Conservation (phyloP, 2,329 filamentous ascomycete species). For the Exserohilum turcica region DNA sequence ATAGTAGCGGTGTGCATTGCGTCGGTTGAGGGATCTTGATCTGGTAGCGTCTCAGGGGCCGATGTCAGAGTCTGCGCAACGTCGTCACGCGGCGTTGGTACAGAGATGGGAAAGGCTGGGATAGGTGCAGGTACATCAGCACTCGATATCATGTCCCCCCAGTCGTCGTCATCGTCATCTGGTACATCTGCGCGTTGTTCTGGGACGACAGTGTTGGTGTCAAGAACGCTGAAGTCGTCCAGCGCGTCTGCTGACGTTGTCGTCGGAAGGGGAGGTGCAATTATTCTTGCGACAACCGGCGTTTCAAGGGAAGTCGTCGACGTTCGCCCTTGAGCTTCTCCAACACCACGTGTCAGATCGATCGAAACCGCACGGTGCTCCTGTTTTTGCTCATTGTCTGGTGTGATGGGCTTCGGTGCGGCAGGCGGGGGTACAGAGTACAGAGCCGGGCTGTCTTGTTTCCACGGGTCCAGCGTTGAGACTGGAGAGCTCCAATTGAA, state of each 20-base stretch:
- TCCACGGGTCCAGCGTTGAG: slow-evolving; percentile 25
- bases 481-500: slow-evolving; percentile 46
- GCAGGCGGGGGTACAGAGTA: slow-evolving; percentile 26
- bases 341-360: slow-evolving; percentile 5
- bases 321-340: slow-evolving; percentile 22
- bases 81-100: slow-evolving; percentile 13
- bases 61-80: slow-evolving; percentile 18
- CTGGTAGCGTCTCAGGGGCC: slow-evolving; percentile 16
- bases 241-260: slow-evolving; percentile 22
- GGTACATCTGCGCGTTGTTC: not conserved
- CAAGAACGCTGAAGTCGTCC: slow-evolving; percentile 19
- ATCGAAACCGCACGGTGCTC: slow-evolving; percentile 25
- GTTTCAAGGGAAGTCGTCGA: slow-evolving; percentile 21
- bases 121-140: slow-evolving; percentile 34
- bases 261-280: slow-evolving; percentile 14
- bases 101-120: slow-evolving; percentile 15
- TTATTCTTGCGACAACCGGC: slow-evolving; percentile 17
- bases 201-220: slow-evolving; percentile 16
- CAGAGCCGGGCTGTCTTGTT: slow-evolving; percentile 20
- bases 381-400: slow-evolving; percentile 24
- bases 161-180: slow-evolving; percentile 42
- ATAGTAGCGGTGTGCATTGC: slow-evolving; percentile 37
- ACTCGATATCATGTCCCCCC: slow-evolving; percentile 49
- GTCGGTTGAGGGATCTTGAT: slow-evolving; percentile 18
- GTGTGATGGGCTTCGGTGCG: slow-evolving; percentile 18